Base-by-base conservation (phyloP, 78 protist species). In the Protostelium mycophagum region DNA sequence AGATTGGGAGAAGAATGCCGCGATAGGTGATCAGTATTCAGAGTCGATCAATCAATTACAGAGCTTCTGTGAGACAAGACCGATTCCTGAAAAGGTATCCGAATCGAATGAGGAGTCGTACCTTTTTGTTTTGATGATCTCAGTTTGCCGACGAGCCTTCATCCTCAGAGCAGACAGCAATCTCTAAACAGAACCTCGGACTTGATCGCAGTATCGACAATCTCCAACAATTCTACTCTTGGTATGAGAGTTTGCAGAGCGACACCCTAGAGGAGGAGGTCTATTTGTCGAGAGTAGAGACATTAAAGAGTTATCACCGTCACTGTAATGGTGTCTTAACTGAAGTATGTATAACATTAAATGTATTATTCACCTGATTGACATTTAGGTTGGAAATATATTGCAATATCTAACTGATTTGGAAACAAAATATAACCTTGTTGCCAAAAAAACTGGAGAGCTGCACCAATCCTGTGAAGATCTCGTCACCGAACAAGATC, bases 401-500 rank as follows among this genome's bases (percentile, higher is more conserved):
- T 51, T 51, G 16, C 31, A 51, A 51, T 51, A 25, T 16, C 16
- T 51, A 16, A 16, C 5, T 16, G 73, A 51, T 51, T 25, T 51
- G 73, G 73, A 51, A 16, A 51, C 31, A 25, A 51, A 51, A 51
- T 51, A 51, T 16, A 51, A 51, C 73, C 5, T 51, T 5, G 73
- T 92, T 34, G 89, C 94, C 35, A 92, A 92, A 29, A 92, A 92
- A 84, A 92, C 94, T 25, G 83, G 84, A 63, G 92, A 92, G 87
- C 73, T 92, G 36, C 85, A 87, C 85, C 90, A 92, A 34, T 89
- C 91, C 35, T 92, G 94, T 88, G 94, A 92, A 89, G 89, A 92
- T 84, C 89, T 92, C 90, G 89, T 92, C 35, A 88, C 84, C 35
- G 94, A 92, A 89, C 92, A 92, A 51, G 94, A 89, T 84, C 37